Conservation (phyloP, 2,329 filamentous ascomycete species). For the Fusarium sp. region DNA sequence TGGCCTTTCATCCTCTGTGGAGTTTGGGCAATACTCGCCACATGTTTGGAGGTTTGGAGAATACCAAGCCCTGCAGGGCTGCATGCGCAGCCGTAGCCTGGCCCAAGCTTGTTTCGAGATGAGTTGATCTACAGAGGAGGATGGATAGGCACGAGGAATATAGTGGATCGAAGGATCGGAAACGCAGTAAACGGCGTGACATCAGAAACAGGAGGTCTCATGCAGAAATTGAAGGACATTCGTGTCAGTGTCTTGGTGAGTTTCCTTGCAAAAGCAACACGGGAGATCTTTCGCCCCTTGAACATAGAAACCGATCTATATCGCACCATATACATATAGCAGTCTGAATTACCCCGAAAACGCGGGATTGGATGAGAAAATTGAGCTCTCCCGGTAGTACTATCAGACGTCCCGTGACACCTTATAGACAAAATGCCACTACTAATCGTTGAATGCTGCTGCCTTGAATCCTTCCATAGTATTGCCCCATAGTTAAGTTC, state of each 20-base stretch:
- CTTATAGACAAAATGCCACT: neutral
- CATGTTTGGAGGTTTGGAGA: too few species aligned
- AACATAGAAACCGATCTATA: neutral
- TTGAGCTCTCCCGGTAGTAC: neutral
- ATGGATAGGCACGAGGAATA: neutral
- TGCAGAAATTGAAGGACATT: neutral
- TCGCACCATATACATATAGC: neutral
- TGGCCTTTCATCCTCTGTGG: too few species aligned
- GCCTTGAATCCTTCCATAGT: neutral
- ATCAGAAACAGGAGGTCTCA: neutral
- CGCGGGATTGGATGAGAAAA: neutral
- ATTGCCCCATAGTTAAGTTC: neutral
- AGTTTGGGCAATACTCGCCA: too few species aligned
- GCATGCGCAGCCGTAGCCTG: neutral
- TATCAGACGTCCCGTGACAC: accelerated
- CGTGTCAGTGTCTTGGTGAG: too few species aligned
- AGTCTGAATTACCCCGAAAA: neutral
- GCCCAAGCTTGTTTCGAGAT: neutral
- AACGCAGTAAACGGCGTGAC: neutral
- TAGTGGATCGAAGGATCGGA: neutral
- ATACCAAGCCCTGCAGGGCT: neutral
- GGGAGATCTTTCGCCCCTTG: neutral
- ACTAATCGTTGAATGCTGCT: neutral
- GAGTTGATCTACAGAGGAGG: neutral
- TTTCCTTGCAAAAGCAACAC: neutral